Evolutionary conservation across 495 filamentous ascomycete genomes (phyloP).

Genomic region (Aspergillus taichungensis): DNA sequence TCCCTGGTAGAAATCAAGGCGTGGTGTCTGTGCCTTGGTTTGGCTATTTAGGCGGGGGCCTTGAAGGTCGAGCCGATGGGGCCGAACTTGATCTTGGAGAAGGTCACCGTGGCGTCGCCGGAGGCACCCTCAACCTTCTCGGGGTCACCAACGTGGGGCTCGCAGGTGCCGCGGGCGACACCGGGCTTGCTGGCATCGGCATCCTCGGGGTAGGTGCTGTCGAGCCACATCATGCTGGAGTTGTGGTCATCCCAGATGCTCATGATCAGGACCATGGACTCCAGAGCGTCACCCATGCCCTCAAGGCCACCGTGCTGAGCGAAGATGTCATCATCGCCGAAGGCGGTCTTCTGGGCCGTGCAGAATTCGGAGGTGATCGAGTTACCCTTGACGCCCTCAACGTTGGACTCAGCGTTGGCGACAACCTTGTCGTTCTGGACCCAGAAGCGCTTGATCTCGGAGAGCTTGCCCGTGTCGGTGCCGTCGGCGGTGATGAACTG

Average conservation of each 20-base stretch:
- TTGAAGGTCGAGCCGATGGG: slow-evolving; percentile 56
- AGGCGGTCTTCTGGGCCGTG: slow-evolving; percentile 43
- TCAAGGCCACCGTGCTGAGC: slow-evolving; percentile 46
- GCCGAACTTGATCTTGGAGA: slow-evolving; percentile 62
- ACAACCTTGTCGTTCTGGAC: slow-evolving; percentile 58
- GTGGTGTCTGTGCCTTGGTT: too few relatives aligned
- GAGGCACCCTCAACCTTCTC: slow-evolving; percentile 46
- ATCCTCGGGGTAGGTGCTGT: slow-evolving; percentile 61
- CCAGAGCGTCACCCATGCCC: slow-evolving; percentile 48
- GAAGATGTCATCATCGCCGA: slow-evolving; percentile 51
- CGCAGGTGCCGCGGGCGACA: slow-evolving; percentile 61
- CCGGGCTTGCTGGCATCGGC: slow-evolving; percentile 49
- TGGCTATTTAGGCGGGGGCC: slow-evolving; percentile 4
- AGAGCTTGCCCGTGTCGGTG: slow-evolving; percentile 42
- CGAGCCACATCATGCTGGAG: slow-evolving; percentile 78
- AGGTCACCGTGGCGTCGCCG: slow-evolving; percentile 51
- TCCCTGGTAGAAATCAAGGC: too few relatives aligned
- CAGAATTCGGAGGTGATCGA: slow-evolving; percentile 54
- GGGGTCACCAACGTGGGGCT: slow-evolving; percentile 53
- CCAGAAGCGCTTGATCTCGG: slow-evolving; percentile 60
- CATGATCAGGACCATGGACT: slow-evolving; percentile 66
- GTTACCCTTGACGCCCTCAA: slow-evolving; percentile 42
- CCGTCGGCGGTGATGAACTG: slow-evolving; percentile 53
- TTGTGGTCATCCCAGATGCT: slow-evolving; percentile 72
- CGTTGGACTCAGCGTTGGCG: slow-evolving; percentile 44